Percentiles rank a stretch among this genome's conserved stretches.
Conservation (phyloP, 192 early-diverging fungal genomes). For the Coemansia sp. region DNA sequence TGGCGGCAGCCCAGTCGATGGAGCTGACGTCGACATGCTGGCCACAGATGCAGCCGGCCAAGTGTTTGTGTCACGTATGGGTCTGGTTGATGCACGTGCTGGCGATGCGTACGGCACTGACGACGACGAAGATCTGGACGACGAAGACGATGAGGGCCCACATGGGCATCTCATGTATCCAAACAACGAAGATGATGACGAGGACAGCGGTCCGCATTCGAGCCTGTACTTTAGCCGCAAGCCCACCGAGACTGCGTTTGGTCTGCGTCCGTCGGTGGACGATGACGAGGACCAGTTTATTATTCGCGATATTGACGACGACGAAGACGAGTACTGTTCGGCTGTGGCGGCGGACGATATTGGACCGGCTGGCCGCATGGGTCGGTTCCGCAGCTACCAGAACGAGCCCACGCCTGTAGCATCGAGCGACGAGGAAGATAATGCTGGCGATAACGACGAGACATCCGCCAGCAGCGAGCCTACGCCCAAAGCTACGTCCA, state of each 20-base stretch:
- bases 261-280: slow-evolving; percentile 12
- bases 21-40: slow-evolving; percentile 23
- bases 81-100: slow-evolving; percentile 33
- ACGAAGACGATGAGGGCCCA: slow-evolving; percentile 35
- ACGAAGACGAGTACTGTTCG: slow-evolving; percentile 15
- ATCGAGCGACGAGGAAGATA: slow-evolving; percentile 28
- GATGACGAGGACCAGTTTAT: slow-evolving; percentile 49
- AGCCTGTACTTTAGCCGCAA: slow-evolving; percentile 28
- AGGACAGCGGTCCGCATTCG: slow-evolving; percentile 18
- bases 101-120: slow-evolving; percentile 29
- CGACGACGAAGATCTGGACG: slow-evolving; percentile 37
- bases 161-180: slow-evolving; percentile 23
- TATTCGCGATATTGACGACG: slow-evolving; percentile 35
- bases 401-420: slow-evolving; percentile 26
- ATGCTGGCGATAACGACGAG: slow-evolving; percentile 18
- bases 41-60: slow-evolving; percentile 15
- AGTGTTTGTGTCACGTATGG: slow-evolving; percentile 55
- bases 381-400: slow-evolving; percentile 51
- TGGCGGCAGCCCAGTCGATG: slow-evolving; percentile 13
- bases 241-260: background rate
- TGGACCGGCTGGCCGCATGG: slow-evolving; percentile 47
- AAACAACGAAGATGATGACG: slow-evolving; percentile 31
- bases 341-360: slow-evolving; percentile 18
- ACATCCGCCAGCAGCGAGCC: slow-evolving; percentile 1
- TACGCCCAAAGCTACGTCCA: background rate